These are phyloP conservation scores for Tetrahymena elliotti DNA, from an alignment of 73 alveolate species.

Conservation along the genomic window DNA sequence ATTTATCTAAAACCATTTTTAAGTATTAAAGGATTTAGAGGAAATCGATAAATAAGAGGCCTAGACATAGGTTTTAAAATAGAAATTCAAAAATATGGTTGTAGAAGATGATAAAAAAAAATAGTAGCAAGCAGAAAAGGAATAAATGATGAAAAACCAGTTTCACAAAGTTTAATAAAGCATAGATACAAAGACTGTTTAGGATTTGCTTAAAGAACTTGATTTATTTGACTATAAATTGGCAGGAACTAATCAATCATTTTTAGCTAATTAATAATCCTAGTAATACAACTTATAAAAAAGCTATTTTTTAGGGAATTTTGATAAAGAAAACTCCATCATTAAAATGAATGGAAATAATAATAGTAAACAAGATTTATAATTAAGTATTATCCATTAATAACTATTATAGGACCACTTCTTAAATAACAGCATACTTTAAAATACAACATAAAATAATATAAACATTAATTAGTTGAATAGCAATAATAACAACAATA, in stretches of 20 bases:
- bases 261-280: not conserved
- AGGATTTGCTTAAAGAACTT: not conserved
- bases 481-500: not conserved
- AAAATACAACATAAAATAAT: not conserved
- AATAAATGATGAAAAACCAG: not conserved
- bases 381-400: not conserved
- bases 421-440: not conserved
- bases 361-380: not conserved
- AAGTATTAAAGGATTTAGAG: not conserved
- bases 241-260: not conserved
- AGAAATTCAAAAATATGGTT: not conserved
- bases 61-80: not conserved
- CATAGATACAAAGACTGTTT: not conserved
- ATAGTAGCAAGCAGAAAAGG: not conserved
- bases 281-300: not conserved
- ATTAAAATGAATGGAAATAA: not conserved
- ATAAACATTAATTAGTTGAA: not conserved
- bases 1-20: not conserved
- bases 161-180: not conserved
- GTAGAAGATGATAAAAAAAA: not conserved
- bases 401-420: not conserved
- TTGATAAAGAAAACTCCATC: not conserved
- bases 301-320: not conserved
- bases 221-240: not conserved
- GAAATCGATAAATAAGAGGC: not conserved